Percentiles rank a stretch among this genome's conserved stretches.
Conservation (phyloP, 441 rosid genomes). For the Jatropha podagrica region DNA sequence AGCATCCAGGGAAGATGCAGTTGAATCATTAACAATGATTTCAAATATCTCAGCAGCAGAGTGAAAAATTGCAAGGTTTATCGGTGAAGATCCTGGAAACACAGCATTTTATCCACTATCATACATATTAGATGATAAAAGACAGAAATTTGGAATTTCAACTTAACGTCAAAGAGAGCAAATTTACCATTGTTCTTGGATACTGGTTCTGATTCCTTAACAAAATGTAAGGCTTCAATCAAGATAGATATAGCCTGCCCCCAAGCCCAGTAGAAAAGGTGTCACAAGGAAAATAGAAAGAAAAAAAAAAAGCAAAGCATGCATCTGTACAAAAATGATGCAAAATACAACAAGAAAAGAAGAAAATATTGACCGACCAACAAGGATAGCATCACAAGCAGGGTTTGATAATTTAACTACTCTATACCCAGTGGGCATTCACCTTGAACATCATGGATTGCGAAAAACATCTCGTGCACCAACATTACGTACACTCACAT, state of each 20-base stretch:
- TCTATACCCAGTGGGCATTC: not conserved
- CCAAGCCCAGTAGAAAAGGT: constrained; percentile 2
- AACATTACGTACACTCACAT: not conserved
- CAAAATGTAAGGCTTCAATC: constrained; percentile 87
- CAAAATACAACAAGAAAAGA: not conserved
- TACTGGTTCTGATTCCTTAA: constrained; percentile 71
- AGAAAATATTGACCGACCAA: not conserved
- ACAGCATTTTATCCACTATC: constrained; percentile 33
- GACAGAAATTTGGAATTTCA: constrained; percentile 19
- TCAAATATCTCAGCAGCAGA: constrained; percentile 98
- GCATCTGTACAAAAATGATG: not conserved
- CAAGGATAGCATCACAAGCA: not conserved
- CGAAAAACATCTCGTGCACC: not conserved
- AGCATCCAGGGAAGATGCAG: constrained; percentile 74
- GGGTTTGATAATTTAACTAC: constrained; percentile 6
- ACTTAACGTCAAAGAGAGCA: constrained; percentile 21
- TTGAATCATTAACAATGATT: constrained; percentile 84
- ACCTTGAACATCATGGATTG: not conserved
- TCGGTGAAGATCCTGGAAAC: constrained; percentile 81
- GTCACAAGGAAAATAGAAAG: not conserved
- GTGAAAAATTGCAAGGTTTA: constrained; percentile 92
- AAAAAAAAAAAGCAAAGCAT: constrained; percentile 5
- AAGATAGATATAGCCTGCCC: constrained; percentile 65
- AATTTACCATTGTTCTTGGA: constrained; percentile 61
- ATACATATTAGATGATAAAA: constrained; percentile 25